Evolutionary conservation across 2,329 filamentous ascomycete genomes (phyloP).

Genomic region (Xylogone sp.): DNA sequence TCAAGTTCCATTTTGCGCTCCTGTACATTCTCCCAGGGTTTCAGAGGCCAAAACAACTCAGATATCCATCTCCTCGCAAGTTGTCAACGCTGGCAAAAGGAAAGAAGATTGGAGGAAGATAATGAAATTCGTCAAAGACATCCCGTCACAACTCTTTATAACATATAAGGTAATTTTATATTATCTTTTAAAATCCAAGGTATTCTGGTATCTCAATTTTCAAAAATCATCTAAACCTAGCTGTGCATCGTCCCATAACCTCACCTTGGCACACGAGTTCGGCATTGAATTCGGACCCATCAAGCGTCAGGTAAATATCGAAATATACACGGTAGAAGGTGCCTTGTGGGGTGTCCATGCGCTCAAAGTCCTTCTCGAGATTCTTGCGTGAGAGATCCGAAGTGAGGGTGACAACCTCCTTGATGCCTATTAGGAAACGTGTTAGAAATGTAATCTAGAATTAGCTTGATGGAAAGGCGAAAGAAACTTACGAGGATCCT

Average conservation of each 20-base stretch:
- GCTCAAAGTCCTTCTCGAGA: conserved; percentile 97
- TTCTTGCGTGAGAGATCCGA: conserved; percentile 97
- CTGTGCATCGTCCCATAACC: conserved; percentile 95
- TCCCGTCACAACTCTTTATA: no score
- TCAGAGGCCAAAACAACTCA: no score
- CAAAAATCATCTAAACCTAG: conserved; percentile 64
- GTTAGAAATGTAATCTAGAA: conserved; percentile 21
- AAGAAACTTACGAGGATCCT: conserved; percentile 91
- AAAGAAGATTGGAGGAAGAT: no score
- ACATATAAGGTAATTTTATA: not conserved
- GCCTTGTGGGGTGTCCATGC: conserved; percentile 97
- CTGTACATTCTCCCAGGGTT: no score
- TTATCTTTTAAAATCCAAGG: not conserved
- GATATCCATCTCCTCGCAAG: no score
- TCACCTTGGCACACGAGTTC: conserved; percentile 99
- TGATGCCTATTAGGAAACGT: conserved; percentile 68
- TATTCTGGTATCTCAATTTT: no score
- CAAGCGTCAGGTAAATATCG: conserved; percentile 85
- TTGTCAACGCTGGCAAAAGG: no score
- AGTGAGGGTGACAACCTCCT: conserved; percentile 96
- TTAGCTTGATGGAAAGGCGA: not conserved
- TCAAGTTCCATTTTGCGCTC: no score
- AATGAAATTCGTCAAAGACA: no score
- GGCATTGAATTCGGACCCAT: conserved; percentile 96
- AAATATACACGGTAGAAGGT: conserved; percentile 87